Conservation (phyloP, 2,329 filamentous ascomycete species). For the Pseudohalonectria lignicola region DNA sequence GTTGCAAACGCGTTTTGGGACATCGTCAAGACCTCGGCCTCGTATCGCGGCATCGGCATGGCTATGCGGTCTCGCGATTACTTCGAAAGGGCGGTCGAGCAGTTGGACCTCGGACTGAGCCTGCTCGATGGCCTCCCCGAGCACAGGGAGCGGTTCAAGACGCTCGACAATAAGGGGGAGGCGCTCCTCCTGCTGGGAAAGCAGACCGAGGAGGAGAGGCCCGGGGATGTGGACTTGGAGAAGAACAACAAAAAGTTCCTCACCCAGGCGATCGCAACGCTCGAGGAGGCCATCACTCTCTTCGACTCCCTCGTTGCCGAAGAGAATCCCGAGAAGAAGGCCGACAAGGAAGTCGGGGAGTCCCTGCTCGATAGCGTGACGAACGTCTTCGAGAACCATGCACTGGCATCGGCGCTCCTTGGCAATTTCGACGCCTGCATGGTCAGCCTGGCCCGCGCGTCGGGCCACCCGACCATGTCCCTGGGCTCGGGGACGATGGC, state of each 20-base stretch:
- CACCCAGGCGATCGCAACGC: background rate
- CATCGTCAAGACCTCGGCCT: constrained; percentile 3
- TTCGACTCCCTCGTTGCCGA: background rate
- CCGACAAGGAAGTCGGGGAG: background rate
- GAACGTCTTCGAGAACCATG: background rate
- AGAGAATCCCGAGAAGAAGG: no score
- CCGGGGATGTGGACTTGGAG: background rate
- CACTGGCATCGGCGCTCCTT: background rate
- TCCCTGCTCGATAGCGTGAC: background rate
- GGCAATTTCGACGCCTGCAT: background rate
- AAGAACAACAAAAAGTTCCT: background rate
- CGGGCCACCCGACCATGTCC: no score
- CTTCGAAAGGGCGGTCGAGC: background rate
- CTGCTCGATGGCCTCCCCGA: background rate
- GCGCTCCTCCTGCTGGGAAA: background rate
- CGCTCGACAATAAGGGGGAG: constrained; percentile 1
- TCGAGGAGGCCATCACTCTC: background rate
- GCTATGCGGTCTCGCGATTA: background rate
- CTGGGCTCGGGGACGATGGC: background rate
- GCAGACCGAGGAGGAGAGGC: background rate
- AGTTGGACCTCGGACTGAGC: constrained; percentile 2
- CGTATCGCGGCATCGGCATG: constrained; percentile 5
- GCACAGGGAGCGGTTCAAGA: background rate
- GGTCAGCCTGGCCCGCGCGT: background rate
- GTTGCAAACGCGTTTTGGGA: constrained; percentile 5